Evolutionary conservation across 805 yeast genomes (phyloP).

Genomic region (Diddensiella santjacobensis): DNA sequence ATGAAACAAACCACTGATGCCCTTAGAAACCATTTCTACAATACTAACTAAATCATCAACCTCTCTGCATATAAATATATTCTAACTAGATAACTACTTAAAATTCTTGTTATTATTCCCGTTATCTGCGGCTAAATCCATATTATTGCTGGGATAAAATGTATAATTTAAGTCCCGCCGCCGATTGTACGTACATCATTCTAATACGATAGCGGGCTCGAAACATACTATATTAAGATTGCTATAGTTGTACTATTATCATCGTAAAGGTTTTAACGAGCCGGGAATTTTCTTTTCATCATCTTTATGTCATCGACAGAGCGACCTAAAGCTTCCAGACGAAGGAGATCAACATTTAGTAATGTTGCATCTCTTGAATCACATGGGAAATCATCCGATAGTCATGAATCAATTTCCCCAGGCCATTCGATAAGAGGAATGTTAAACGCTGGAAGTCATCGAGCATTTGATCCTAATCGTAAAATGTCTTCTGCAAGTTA

Average conservation of each 20-base stretch:
- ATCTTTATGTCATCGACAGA: constrained; percentile 1
- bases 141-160: no score
- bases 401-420: background rate
- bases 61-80: background rate
- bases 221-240: no score
- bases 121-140: no score
- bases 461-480: background rate
- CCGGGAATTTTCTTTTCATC: no score
- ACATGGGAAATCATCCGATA: constrained; percentile 14
- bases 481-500: constrained; percentile 4
- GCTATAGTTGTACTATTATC: no score
- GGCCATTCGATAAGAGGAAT: background rate
- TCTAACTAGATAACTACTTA: background rate
- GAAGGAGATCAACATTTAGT: constrained; percentile 21
- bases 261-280: no score
- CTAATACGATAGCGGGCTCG: no score
- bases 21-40: constrained; percentile 10
- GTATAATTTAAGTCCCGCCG: no score
- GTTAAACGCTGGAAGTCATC: background rate
- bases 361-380: constrained; percentile 19
- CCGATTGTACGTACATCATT: no score
- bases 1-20: constrained; percentile 16
- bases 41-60: no score
- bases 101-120: no score
- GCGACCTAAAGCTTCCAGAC: constrained; percentile 2